Conservation (phyloP, 1,284 basidiomycete species). For the Xerocomus minutiporus region DNA sequence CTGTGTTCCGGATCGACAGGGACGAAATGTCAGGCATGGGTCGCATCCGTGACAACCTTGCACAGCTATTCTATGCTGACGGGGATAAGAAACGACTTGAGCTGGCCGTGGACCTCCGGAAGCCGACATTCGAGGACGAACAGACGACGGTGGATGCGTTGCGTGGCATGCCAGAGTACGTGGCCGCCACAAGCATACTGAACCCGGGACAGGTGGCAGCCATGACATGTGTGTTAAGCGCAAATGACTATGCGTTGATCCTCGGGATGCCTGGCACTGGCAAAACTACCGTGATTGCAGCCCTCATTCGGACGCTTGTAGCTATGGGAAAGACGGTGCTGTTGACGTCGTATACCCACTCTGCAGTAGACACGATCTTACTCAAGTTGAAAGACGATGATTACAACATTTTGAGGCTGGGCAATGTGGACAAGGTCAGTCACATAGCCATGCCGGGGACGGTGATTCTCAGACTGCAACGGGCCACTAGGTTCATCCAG, state of each 20-base stretch:
- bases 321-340: slow-evolving; percentile 82
- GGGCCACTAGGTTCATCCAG: slow-evolving; percentile 65
- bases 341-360: slow-evolving; percentile 93
- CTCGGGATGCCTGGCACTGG: slow-evolving; percentile 99
- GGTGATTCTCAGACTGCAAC: slow-evolving; percentile 2
- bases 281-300: slow-evolving; percentile 93
- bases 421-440: slow-evolving; percentile 85
- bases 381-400: slow-evolving; percentile 69
- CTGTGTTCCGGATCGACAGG: slow-evolving; percentile 85
- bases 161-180: slow-evolving; percentile 22
- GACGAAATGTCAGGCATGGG: slow-evolving; percentile 90
- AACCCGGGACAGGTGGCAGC: slow-evolving; percentile 78
- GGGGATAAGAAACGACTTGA: slow-evolving; percentile 60
- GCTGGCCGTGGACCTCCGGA: slow-evolving; percentile 77
- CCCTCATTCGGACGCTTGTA: slow-evolving; percentile 80
- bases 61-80: slow-evolving; percentile 81
- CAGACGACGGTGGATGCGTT: slow-evolving; percentile 22
- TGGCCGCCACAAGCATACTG: slow-evolving; percentile 37
- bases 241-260: slow-evolving; percentile 87
- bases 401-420: slow-evolving; percentile 79
- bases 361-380: slow-evolving; percentile 94
- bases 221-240: slow-evolving; percentile 69
- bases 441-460: background rate
- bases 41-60: slow-evolving; percentile 85
- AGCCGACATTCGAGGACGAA: slow-evolving; percentile 57